These are phyloP conservation scores for Skeletonema marinoi DNA, from an alignment of 108 stramenopile species.

Conservation along the genomic window DNA sequence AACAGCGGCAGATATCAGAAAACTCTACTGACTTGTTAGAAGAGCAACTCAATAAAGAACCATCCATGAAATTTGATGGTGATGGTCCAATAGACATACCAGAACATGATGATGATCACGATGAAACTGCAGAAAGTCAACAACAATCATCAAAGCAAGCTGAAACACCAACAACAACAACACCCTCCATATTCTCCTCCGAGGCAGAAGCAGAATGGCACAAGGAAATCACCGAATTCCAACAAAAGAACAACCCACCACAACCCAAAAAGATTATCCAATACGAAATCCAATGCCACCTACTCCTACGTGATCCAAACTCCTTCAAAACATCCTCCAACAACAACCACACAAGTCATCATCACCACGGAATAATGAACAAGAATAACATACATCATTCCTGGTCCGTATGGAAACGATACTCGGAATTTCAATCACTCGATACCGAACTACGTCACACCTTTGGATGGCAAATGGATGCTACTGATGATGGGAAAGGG, in stretches of 20 bases:
- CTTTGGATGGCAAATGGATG: constrained; percentile 51
- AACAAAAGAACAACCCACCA: not conserved
- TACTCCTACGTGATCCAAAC: constrained; percentile 16
- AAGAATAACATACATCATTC: constrained; percentile 5
- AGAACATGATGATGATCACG: not conserved
- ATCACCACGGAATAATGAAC: not conserved
- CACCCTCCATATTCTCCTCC: not conserved
- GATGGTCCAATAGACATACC: not conserved
- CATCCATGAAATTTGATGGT: not conserved
- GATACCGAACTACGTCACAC: constrained; percentile 26
- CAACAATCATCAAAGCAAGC: not conserved
- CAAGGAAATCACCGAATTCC: not conserved
- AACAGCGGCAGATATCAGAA: not conserved
- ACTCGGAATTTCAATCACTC: constrained; percentile 26
- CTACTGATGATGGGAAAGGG: constrained; percentile 28
- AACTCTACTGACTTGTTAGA: constrained; percentile 15
- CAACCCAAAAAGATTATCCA: constrained; percentile 20
- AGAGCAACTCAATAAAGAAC: constrained; percentile 28
- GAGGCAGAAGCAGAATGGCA: not conserved
- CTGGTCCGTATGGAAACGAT: constrained; percentile 48
- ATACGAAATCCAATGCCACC: constrained; percentile 40
- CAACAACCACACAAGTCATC: not conserved
- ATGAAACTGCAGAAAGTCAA: not conserved
- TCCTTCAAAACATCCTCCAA: not conserved
- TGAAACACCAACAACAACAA: not conserved